A percentile compares a stretch with the other conserved stretches of the same genome.
Conservation (phyloP, 192 early-diverging fungal species). For the Coemansia sp. region DNA sequence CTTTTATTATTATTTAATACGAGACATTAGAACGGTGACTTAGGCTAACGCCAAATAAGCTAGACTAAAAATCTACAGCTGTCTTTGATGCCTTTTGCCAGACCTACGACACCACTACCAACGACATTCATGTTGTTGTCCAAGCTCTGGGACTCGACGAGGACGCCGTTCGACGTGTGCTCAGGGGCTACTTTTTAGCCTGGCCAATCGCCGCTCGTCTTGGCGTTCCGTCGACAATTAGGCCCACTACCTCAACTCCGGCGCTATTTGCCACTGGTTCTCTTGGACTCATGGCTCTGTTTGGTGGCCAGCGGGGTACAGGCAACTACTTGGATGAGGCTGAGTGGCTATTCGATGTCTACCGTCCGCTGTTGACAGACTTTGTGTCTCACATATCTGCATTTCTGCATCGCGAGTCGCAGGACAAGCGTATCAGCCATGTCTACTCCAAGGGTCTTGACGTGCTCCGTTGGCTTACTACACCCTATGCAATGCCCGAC, state of each 20-base stretch:
- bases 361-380: constrained; percentile 69
- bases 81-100: constrained; percentile 16
- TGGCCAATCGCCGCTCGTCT: constrained; percentile 9
- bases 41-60: too few relatives aligned
- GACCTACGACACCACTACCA: neutral
- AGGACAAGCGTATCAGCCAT: constrained; percentile 57
- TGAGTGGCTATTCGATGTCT: constrained; percentile 71
- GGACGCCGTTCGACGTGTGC: constrained; percentile 11
- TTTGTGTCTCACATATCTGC: constrained; percentile 76
- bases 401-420: constrained; percentile 62
- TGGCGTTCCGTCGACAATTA: too few relatives aligned
- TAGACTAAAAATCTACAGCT: too few relatives aligned
- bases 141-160: constrained; percentile 15
- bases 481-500: constrained; percentile 68
- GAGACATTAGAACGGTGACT: too few relatives aligned
- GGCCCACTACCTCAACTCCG: neutral
- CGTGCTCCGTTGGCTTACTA: constrained; percentile 78
- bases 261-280: constrained; percentile 44
- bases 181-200: constrained; percentile 26
- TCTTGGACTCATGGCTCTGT: constrained; percentile 75
- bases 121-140: constrained; percentile 21
- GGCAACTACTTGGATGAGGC: constrained; percentile 86
- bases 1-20: too few relatives aligned
- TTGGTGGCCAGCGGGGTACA: constrained; percentile 94
- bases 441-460: constrained; percentile 72